These are phyloP conservation scores for Keithomyces neogunnii DNA, from an alignment of 2,329 filamentous ascomycete genomes.

Conservation along the genomic window DNA sequence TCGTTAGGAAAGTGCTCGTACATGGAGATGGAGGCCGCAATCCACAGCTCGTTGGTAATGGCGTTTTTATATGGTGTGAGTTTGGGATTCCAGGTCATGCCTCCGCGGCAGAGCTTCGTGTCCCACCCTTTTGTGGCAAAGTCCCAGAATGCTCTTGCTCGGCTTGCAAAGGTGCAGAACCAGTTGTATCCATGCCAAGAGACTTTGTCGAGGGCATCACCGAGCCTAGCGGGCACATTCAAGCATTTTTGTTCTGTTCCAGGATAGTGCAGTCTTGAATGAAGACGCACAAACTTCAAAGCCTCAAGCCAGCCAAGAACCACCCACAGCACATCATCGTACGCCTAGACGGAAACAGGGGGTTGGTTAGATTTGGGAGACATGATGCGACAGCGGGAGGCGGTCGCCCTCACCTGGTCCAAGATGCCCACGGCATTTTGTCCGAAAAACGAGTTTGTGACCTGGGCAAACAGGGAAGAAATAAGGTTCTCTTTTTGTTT, in stretches of 20 bases:
- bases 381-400: not conserved
- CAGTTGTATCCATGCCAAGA: constrained; percentile 74
- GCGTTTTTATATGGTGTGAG: constrained; percentile 87
- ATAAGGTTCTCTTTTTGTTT: constrained; percentile 67
- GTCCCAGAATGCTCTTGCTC: constrained; percentile 79
- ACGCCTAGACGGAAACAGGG: constrained; percentile 47
- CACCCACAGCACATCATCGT: constrained; percentile 94
- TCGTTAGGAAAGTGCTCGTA: constrained; percentile 85
- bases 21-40: constrained; percentile 79
- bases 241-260: constrained; percentile 8
- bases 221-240: constrained; percentile 3
- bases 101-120: constrained; percentile 68
- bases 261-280: constrained; percentile 55
- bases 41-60: constrained; percentile 87
- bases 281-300: constrained; percentile 65
- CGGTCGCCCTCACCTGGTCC: constrained; percentile 33
- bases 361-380: not conserved
- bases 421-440: constrained; percentile 71
- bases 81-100: constrained; percentile 84
- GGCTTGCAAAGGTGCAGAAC: constrained; percentile 68
- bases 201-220: constrained; percentile 19
- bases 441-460: constrained; percentile 73
- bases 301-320: constrained; percentile 84
- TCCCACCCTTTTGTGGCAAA: constrained; percentile 76
- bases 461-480: constrained; percentile 71